These are phyloP conservation scores for Serendipita sp. DNA, from an alignment of 1,284 basidiomycete species.

Conservation along the genomic window DNA sequence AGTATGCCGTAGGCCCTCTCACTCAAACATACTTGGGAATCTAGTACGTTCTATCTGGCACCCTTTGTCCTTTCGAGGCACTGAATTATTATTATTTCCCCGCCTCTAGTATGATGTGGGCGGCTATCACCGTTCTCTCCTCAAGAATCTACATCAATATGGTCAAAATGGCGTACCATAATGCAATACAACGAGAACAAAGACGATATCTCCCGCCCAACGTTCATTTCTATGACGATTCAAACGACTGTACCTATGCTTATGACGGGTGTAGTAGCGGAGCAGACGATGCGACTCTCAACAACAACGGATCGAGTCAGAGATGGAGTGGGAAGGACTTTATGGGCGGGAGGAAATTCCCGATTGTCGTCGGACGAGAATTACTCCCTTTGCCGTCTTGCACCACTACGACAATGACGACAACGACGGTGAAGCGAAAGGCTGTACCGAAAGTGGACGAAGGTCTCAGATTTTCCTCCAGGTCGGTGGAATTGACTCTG, in stretches of 20 bases:
- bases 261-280: too few species aligned
- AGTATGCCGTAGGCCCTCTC: neutral
- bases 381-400: too few species aligned
- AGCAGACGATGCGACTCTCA: too few species aligned
- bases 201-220: conserved; percentile 1
- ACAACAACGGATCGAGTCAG: too few species aligned
- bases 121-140: neutral
- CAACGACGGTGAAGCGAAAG: too few species aligned
- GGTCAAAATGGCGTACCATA: conserved; percentile 3
- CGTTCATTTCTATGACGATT: neutral
- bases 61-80: neutral
- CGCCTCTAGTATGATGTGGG: neutral
- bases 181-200: neutral
- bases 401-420: too few species aligned
- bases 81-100: neutral
- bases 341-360: too few species aligned
- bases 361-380: too few species aligned
- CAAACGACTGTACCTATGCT: conserved; percentile 2
- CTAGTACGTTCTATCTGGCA: neutral
- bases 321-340: too few species aligned
- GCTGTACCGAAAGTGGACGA: too few species aligned
- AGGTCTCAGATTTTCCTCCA: too few species aligned
- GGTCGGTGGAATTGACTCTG: too few species aligned
- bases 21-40: conserved; percentile 3
- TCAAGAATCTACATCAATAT: conserved; percentile 1